phyloP scores from a whole-genome alignment of 1,284 basidiomycete species.

The Sporisorium sorghi region DNA sequence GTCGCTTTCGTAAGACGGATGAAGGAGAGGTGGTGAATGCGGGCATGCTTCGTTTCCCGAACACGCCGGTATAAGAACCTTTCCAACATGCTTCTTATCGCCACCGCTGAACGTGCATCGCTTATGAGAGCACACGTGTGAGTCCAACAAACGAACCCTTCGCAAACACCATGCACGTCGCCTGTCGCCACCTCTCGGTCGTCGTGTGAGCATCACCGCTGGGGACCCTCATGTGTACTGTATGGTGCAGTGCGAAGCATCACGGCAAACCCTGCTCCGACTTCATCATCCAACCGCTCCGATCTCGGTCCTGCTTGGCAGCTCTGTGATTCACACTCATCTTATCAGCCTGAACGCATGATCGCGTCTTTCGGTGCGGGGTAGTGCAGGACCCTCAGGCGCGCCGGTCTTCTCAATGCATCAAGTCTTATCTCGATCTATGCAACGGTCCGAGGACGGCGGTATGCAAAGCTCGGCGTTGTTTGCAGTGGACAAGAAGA shows the following conservation, averaged over 20 bases:
- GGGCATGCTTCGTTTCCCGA: neutral
- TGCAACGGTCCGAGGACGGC: too few species aligned
- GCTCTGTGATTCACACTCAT: too few species aligned
- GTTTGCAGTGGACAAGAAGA: too few species aligned
- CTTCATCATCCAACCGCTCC: neutral
- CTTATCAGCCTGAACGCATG: neutral
- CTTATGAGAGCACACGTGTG: neutral
- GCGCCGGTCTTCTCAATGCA: neutral
- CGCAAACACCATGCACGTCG: neutral
- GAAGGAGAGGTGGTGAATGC: neutral
- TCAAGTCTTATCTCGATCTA: neutral
- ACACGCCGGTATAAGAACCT: neutral
- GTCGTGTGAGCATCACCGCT: neutral
- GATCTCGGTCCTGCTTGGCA: neutral
- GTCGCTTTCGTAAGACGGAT: neutral
- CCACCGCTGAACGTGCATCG: neutral
- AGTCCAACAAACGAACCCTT: neutral
- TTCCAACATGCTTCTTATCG: neutral
- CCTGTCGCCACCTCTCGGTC: neutral
- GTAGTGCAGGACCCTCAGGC: too few species aligned
- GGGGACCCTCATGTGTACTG: neutral
- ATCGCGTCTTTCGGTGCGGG: neutral
- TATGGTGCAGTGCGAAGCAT: neutral
- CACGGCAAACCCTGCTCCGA: neutral
- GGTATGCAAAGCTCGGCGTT: too few species aligned